phyloP scores from a whole-genome alignment of 805 yeast species.

The Citeromyces nyonsensis region DNA sequence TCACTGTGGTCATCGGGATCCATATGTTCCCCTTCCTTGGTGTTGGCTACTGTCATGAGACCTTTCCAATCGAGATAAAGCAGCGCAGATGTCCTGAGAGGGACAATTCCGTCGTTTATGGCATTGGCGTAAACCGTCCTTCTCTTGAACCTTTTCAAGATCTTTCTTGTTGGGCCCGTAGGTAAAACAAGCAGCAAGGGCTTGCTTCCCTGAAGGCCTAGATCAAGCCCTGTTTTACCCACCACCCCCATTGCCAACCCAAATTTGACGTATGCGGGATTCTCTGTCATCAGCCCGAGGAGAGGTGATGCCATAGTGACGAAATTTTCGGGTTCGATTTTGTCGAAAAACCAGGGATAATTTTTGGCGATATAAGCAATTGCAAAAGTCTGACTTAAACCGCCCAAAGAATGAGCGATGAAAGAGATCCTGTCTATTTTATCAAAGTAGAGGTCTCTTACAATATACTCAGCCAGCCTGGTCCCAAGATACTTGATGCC shows the following conservation, averaged over 20 bases:
- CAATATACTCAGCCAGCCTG: conserved; percentile 61
- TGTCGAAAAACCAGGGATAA: conserved; percentile 55
- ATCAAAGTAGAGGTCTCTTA: conserved; percentile 33
- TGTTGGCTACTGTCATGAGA: conserved; percentile 30
- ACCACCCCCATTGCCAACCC: conserved; percentile 79
- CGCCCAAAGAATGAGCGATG: conserved; percentile 89
- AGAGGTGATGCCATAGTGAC: conserved; percentile 80
- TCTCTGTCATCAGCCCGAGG: conserved; percentile 77
- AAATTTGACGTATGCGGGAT: conserved; percentile 71
- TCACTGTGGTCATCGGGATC: background rate
- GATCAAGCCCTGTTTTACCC: conserved; percentile 88
- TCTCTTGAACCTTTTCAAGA: conserved; percentile 45
- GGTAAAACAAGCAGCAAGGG: conserved; percentile 72
- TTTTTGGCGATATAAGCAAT: conserved; percentile 60
- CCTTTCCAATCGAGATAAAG: conserved; percentile 80
- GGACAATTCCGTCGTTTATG: conserved; percentile 90
- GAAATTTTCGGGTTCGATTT: conserved; percentile 60
- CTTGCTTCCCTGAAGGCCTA: conserved; percentile 42
- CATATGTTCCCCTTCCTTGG: conserved; percentile 7
- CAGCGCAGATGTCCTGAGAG: conserved; percentile 78
- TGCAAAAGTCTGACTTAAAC: conserved; percentile 83
- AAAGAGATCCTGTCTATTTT: conserved; percentile 59
- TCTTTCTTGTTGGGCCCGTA: conserved; percentile 50
- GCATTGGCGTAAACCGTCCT: conserved; percentile 85
- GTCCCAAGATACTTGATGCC: conserved; percentile 80